phyloP scores from a whole-genome alignment of 805 yeast genomes.

The Nakazawaea laoshanensis region DNA sequence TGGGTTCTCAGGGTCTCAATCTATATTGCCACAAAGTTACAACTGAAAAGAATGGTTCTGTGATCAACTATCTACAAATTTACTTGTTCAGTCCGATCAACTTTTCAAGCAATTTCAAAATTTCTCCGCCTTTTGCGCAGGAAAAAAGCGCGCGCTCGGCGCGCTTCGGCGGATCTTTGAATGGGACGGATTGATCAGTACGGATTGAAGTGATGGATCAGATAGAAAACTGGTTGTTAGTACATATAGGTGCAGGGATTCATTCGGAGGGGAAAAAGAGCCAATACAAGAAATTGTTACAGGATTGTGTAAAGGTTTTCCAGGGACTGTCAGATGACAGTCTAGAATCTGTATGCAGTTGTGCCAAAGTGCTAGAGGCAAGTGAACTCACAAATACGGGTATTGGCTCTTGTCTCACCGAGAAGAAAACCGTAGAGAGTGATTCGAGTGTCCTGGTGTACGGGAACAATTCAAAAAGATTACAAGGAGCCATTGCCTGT shows the following conservation, averaged over 20 bases:
- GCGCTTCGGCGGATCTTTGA: too few relatives aligned
- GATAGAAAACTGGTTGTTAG: constrained; percentile 14
- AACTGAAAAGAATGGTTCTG: too few relatives aligned
- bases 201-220: not conserved
- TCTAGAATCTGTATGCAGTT: constrained; percentile 5
- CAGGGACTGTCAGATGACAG: constrained; percentile 1
- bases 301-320: not conserved
- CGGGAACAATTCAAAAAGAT: not conserved
- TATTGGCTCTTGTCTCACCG: constrained; percentile 33
- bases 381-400: constrained; percentile 41
- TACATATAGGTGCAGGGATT: constrained; percentile 48
- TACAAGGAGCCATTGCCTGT: constrained; percentile 16
- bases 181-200: too few relatives aligned
- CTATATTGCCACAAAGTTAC: too few relatives aligned
- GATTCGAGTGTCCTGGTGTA: constrained; percentile 30
- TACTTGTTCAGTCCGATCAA: too few relatives aligned
- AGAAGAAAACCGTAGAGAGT: constrained; percentile 31
- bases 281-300: constrained; percentile 15
- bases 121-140: too few relatives aligned
- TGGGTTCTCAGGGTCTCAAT: too few relatives aligned
- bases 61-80: too few relatives aligned
- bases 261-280: constrained; percentile 20
- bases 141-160: too few relatives aligned
- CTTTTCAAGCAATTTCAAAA: too few relatives aligned
- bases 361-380: constrained; percentile 20